Conservation (phyloP, 805 yeast species). For the Pichia cabralensis region DNA sequence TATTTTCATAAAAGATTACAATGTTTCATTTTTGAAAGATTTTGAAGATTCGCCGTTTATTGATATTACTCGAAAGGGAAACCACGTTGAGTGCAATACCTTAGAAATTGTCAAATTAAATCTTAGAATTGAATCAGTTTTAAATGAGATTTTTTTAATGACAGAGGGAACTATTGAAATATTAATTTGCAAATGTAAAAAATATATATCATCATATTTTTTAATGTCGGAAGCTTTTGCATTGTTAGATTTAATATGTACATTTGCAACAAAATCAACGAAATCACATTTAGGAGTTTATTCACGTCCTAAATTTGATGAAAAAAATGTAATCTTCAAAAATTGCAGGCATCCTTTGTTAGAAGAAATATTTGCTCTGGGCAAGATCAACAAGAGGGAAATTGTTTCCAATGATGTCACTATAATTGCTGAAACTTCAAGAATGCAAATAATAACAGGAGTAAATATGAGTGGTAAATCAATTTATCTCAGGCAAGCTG, state of each 20-base stretch:
- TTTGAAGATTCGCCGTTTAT: slow-evolving; percentile 20
- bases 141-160: slow-evolving; percentile 31
- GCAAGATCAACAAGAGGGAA: slow-evolving; percentile 15
- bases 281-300: slow-evolving; percentile 13
- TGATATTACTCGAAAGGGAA: slow-evolving; percentile 21
- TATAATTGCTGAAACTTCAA: slow-evolving; percentile 26
- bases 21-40: not conserved
- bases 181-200: slow-evolving; percentile 19
- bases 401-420: slow-evolving; percentile 27
- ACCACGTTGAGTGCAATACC: slow-evolving; percentile 30
- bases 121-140: slow-evolving; percentile 29
- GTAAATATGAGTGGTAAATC: slow-evolving; percentile 60
- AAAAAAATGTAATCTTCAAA: slow-evolving; percentile 20
- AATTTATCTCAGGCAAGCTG: slow-evolving; percentile 43
- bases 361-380: slow-evolving; percentile 14
- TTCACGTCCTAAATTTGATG: slow-evolving; percentile 29
- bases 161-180: slow-evolving; percentile 32
- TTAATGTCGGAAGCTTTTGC: slow-evolving; percentile 36
- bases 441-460: slow-evolving; percentile 44
- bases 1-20: slow-evolving; percentile 20
- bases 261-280: slow-evolving; percentile 21
- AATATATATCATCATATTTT: slow-evolving; percentile 27
- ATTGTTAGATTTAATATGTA: slow-evolving; percentile 29
- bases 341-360: slow-evolving; percentile 34
- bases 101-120: slow-evolving; percentile 31